A percentile compares a stretch with the other conserved stretches of the same genome.
Conservation (phyloP, 495 filamentous ascomycete species). For the Trichoderma gamsii region DNA sequence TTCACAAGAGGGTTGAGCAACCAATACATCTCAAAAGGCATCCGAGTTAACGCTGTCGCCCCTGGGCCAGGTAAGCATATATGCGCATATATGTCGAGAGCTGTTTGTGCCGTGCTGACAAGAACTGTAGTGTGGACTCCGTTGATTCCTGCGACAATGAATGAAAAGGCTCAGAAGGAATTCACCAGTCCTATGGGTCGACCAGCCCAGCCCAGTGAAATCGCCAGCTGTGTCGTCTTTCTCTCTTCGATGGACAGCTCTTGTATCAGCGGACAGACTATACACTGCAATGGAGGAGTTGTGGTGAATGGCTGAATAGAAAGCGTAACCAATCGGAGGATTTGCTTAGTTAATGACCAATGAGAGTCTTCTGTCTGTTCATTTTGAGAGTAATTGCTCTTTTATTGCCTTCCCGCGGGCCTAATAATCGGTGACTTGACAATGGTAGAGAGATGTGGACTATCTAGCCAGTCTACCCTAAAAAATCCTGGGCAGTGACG, state of each 20-base stretch:
- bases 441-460: too few relatives aligned
- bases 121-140: constrained; percentile 62
- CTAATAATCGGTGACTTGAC: too few relatives aligned
- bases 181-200: constrained; percentile 77
- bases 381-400: too few relatives aligned
- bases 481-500: too few relatives aligned
- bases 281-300: constrained; percentile 65
- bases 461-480: too few relatives aligned
- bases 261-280: constrained; percentile 53
- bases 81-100: constrained; percentile 22
- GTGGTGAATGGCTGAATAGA: constrained; percentile 51
- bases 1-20: constrained; percentile 77
- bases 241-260: constrained; percentile 70
- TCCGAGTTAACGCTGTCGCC: constrained; percentile 74
- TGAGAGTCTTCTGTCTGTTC: too few relatives aligned
- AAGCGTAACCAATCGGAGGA: too few relatives aligned
- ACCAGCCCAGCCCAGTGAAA: constrained; percentile 70
- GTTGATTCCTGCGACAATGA: constrained; percentile 75
- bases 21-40: constrained; percentile 64
- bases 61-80: constrained; percentile 52
- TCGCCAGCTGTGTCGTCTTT: constrained; percentile 83
- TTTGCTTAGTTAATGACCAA: too few relatives aligned
- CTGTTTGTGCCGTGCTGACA: neutral
- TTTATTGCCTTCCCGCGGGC: too few relatives aligned
- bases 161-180: constrained; percentile 57